Percentiles rank a stretch among this genome's conserved stretches.
Evolutionary conservation across 2,329 filamentous ascomycete species (phyloP).

Genomic region (Aspergillus niger): DNA sequence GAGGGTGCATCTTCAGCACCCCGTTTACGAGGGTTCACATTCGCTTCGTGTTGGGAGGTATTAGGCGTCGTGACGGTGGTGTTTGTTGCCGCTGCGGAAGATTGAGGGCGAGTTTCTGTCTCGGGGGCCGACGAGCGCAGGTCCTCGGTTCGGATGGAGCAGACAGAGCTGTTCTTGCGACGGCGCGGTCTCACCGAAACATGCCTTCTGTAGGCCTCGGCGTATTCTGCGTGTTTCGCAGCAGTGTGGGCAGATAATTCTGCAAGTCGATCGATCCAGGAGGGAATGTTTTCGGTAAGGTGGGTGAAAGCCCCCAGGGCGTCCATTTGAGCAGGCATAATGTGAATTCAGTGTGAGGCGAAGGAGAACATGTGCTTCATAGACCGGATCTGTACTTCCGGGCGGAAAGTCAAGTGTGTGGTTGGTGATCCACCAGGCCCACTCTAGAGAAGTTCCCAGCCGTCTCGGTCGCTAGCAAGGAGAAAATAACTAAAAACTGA

Average conservation of each 20-base stretch:
- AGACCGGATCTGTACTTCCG: slow-evolving; percentile 4
- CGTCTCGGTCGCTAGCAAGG: background rate
- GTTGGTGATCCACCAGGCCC: background rate
- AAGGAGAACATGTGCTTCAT: background rate
- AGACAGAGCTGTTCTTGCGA: slow-evolving; percentile 46
- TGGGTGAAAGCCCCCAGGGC: slow-evolving; percentile 48
- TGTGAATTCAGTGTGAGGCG: background rate
- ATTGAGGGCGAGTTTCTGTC: background rate
- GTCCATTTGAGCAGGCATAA: slow-evolving; percentile 37
- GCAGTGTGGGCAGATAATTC: slow-evolving; percentile 45
- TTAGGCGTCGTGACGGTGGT: slow-evolving; percentile 3
- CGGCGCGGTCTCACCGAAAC: slow-evolving; percentile 32
- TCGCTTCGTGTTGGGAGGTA: slow-evolving; percentile 16
- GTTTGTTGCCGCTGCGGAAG: slow-evolving; percentile 6
- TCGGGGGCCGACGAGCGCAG: slow-evolving; percentile 3
- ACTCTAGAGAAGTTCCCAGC: background rate
- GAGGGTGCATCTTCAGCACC: slow-evolving; percentile 37
- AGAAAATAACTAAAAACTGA: background rate
- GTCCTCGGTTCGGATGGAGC: slow-evolving; percentile 43
- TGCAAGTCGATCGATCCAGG: slow-evolving; percentile 48
- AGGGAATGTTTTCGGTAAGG: slow-evolving; percentile 47
- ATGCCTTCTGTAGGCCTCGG: slow-evolving; percentile 44
- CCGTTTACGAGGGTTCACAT: slow-evolving; percentile 38
- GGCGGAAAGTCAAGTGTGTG: background rate
- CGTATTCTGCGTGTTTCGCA: slow-evolving; percentile 46